A percentile compares a stretch with the other conserved stretches of the same genome.
These are phyloP conservation scores for Geranium brycei DNA, from an alignment of 345 rosid species.

Conservation along the genomic window DNA sequence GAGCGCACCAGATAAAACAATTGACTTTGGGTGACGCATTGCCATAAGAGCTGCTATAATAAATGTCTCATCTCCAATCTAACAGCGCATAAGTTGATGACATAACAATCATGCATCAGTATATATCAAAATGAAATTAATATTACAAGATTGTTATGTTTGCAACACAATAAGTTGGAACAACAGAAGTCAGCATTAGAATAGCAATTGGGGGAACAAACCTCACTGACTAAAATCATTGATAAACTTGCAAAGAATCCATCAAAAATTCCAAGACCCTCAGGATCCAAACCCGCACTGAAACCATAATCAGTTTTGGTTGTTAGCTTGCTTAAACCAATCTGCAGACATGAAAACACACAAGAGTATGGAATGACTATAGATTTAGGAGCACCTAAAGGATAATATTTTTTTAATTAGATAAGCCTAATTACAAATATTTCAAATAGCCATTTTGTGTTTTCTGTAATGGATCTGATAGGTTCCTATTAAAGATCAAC, in stretches of 20 bases:
- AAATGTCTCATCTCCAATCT: conserved; percentile 99
- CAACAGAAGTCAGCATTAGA: background rate
- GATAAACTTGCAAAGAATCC: conserved; percentile 87
- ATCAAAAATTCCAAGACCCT: conserved; percentile 82
- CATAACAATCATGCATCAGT: background rate
- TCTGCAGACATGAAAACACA: conserved; percentile 22
- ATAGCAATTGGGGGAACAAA: conserved; percentile 17
- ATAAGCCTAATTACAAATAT: background rate
- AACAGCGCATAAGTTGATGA: conserved; percentile 6
- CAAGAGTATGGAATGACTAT: background rate
- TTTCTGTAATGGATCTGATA: background rate
- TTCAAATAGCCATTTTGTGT: background rate
- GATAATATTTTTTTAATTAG: no score
- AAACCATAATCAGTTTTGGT: conserved; percentile 26
- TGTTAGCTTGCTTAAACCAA: conserved; percentile 29
- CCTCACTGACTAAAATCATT: conserved; percentile 96
- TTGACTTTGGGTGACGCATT: conserved; percentile 97
- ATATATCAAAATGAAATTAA: background rate
- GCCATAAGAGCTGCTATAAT: conserved; percentile 99
- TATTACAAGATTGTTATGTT: background rate
- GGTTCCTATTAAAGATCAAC: background rate
- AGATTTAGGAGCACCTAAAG: background rate
- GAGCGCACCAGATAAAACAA: conserved; percentile 85
- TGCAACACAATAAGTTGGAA: background rate
- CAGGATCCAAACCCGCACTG: conserved; percentile 33